Percentiles rank a stretch among this genome's conserved stretches.
These are phyloP conservation scores for Umbelopsis sp. DNA, from an alignment of 192 early-diverging fungal genomes.

Conservation along the genomic window DNA sequence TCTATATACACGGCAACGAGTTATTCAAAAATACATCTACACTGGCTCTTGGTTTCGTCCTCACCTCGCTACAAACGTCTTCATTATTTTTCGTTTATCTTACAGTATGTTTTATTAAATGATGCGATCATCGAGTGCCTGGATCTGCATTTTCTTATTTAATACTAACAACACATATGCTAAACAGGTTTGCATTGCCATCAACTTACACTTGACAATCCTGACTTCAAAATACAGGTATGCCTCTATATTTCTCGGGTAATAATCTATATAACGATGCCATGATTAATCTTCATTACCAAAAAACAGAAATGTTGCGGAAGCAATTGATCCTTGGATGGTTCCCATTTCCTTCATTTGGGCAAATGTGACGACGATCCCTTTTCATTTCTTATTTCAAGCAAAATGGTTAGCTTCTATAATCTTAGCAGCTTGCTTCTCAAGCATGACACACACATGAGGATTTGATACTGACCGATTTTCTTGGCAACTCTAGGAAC, in stretches of 20 bases:
- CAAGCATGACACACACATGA: background rate
- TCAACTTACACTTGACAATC: slow-evolving; percentile 22
- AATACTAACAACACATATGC: background rate
- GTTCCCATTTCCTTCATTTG: slow-evolving; percentile 20
- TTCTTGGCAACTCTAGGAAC: slow-evolving; percentile 2
- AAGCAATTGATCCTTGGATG: slow-evolving; percentile 19
- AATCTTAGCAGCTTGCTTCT: background rate
- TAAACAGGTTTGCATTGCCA: slow-evolving; percentile 13
- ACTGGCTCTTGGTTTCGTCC: slow-evolving; percentile 14
- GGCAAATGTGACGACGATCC: slow-evolving; percentile 21
- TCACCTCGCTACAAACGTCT: slow-evolving; percentile 6
- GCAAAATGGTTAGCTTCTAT: background rate
- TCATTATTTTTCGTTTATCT: slow-evolving; percentile 22
- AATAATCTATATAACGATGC: background rate
- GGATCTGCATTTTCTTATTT: background rate
- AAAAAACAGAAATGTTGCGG: slow-evolving; percentile 12
- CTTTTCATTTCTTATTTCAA: slow-evolving; percentile 18
- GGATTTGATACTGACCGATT: background rate
- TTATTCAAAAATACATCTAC: slow-evolving; percentile 3
- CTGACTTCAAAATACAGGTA: slow-evolving; percentile 12
- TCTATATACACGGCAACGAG: slow-evolving; percentile 8
- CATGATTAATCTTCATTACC: background rate
- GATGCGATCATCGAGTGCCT: background rate
- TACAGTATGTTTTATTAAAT: background rate
- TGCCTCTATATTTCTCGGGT: background rate